A percentile compares a stretch with the other conserved stretches of the same genome.
Evolutionary conservation across 495 filamentous ascomycete genomes (phyloP).

Genomic region (Darksidea phi): DNA sequence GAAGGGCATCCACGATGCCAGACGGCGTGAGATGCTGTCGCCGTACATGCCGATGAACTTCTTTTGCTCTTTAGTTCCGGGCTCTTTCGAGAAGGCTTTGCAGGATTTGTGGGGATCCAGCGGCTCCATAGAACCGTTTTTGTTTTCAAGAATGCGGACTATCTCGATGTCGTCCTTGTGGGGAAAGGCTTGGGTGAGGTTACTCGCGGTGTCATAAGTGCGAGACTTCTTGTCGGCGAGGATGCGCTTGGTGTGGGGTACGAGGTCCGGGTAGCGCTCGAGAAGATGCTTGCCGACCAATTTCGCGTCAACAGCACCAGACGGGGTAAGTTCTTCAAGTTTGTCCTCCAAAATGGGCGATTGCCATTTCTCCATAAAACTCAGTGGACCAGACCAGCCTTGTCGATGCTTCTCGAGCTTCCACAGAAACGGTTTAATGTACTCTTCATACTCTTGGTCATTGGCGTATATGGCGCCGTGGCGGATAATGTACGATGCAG

Average conservation of each 20-base stretch:
- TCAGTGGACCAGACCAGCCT: constrained; percentile 4
- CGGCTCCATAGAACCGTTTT: constrained; percentile 7
- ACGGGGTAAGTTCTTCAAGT: constrained; percentile 6
- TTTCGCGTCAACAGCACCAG: constrained; percentile 5
- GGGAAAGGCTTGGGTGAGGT: not conserved
- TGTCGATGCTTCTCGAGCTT: constrained; percentile 3
- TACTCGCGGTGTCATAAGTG: constrained; percentile 9
- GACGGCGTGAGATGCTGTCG: not conserved
- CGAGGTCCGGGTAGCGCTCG: constrained; percentile 2
- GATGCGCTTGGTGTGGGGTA: not conserved
- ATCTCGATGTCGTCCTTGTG: constrained; percentile 5
- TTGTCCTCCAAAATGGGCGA: constrained; percentile 7
- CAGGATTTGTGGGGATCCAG: constrained; percentile 10
- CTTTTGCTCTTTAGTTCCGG: constrained; percentile 3
- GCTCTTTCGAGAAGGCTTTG: constrained; percentile 10
- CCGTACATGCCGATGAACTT: constrained; percentile 3
- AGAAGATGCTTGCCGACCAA: constrained; percentile 2
- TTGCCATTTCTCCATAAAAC: constrained; percentile 4
- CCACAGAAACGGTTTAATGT: constrained; percentile 4
- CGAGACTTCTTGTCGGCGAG: constrained; percentile 14
- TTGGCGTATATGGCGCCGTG: constrained; percentile 6
- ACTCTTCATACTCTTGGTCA: constrained; percentile 7
- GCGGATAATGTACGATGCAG: constrained; percentile 2
- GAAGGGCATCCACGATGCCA: not conserved
- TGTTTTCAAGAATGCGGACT: not conserved